Percentiles rank a stretch among this genome's conserved stretches.
These are phyloP conservation scores for Orbilia quercus DNA, from an alignment of 2,329 filamentous ascomycete genomes.

Conservation along the genomic window DNA sequence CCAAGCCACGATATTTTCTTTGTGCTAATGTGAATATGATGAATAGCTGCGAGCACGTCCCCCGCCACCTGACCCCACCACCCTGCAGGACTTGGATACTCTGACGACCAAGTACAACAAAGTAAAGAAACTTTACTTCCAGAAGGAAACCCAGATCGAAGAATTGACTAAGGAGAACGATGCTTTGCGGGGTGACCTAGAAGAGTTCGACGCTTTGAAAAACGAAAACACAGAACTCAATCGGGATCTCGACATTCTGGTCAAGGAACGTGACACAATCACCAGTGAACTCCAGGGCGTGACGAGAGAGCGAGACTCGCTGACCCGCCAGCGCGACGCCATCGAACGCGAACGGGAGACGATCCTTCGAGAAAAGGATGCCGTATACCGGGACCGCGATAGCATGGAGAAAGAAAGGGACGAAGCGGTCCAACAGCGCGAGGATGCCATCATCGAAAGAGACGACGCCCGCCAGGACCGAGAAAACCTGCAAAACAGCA, in stretches of 20 bases:
- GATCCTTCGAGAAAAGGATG: constrained; percentile 22
- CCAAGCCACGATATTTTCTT: too few species aligned
- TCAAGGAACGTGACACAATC: constrained; percentile 41
- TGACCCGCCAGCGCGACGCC: constrained; percentile 30
- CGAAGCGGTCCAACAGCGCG: constrained; percentile 20
- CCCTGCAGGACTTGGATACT: constrained; percentile 44
- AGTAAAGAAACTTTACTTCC: constrained; percentile 56
- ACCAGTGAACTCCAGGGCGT: constrained; percentile 20
- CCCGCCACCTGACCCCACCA: constrained; percentile 40
- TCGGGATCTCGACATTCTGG: constrained; percentile 49
- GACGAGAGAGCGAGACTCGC: constrained; percentile 28
- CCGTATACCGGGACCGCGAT: constrained; percentile 21
- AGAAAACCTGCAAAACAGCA: constrained; percentile 43
- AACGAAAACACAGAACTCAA: constrained; percentile 41
- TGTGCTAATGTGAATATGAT: too few species aligned
- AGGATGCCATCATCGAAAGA: constrained; percentile 40
- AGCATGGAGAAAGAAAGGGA: constrained; percentile 24
- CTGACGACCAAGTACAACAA: constrained; percentile 55
- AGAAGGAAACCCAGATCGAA: constrained; percentile 48
- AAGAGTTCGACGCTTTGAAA: constrained; percentile 35
- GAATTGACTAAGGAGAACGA: constrained; percentile 51
- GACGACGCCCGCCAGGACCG: constrained; percentile 46
- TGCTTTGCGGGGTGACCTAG: constrained; percentile 23
- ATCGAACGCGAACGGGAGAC: constrained; percentile 36
- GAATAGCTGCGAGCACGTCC: constrained; percentile 34